Evolutionary conservation across 2,329 filamentous ascomycete genomes (phyloP), one percentile per base, ranked within the genome.

Genomic region (Fusarium nurragi): DNA sequence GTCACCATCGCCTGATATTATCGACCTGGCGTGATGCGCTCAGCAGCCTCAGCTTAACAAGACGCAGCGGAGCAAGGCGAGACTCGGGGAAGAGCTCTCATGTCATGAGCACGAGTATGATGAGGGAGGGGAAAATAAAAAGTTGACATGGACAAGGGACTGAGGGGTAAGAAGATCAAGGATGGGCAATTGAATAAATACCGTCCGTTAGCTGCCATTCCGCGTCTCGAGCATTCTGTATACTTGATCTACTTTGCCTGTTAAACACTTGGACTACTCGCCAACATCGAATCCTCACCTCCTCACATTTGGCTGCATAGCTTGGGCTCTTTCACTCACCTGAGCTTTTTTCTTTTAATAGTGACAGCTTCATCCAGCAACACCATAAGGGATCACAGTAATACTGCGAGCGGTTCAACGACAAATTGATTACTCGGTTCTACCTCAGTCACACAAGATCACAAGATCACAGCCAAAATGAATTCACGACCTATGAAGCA

Each of bases 401-500:
- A 10, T 16, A 43, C 13, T 11, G 30, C 13, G n/a, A n/a, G n/a
- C n/a, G n/a, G n/a, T n/a, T n/a, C n/a, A n/a, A n/a, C n/a, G n/a
- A n/a, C n/a, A n/a, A n/a, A n/a, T n/a, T n/a, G n/a, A n/a, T n/a
- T 9, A 39, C 14, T 39, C 6, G 12, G 12, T 4, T n/a, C 23
- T 23, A 40, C 21, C 38, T 18, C 7, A 18, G 18, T 3, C 9
- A 16, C 6, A 61, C 43, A 18, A n/a, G n/a, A n/a, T n/a, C 41
- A 45, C 14, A 19, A 49, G 12, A 50, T 16, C 21, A 49, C 28
- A 48, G 23, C n/a, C 54, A 69, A 69, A n/a, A 77, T 77, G 75
- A 69, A 63, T 38, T 59, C 72, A 62, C 57, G 72, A 49, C 73
- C 74, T 19, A 79, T 79, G 72, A 80, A 88, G 74, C 89, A 92